Evolutionary conservation across 345 rosid species (phyloP).

Genomic region (Acer negundo): DNA sequence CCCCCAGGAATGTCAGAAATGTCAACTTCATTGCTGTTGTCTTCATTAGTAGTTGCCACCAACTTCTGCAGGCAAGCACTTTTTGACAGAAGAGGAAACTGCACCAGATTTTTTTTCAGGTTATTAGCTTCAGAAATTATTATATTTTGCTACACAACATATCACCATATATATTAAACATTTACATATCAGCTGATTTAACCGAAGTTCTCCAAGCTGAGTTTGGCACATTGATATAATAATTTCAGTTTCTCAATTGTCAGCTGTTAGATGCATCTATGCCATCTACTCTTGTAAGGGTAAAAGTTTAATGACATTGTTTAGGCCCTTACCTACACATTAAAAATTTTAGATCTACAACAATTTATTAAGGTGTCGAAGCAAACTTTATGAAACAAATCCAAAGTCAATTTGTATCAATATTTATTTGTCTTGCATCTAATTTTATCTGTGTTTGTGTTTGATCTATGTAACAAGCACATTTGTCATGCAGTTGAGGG

Average conservation of each 20-base stretch:
- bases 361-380: not conserved
- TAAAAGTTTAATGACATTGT: not conserved
- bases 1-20: conserved; percentile 81
- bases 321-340: not conserved
- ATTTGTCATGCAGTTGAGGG: not conserved
- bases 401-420: not conserved
- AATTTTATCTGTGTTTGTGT: no score
- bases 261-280: no score
- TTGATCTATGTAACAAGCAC: not conserved
- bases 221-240: no score
- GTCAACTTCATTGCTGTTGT: conserved; percentile 51
- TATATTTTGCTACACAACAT: not conserved
- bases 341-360: not conserved
- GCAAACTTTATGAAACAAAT: not conserved
- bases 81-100: conserved; percentile 92
- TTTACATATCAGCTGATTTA: not conserved
- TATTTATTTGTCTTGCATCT: not conserved
- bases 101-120: conserved; percentile 19
- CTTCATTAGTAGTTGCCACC: conserved; percentile 45
- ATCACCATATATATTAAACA: not conserved
- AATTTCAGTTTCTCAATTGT: no score
- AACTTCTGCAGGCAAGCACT: conserved; percentile 64
- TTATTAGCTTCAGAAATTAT: conserved; percentile 18
- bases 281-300: not conserved
- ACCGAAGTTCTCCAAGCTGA: not conserved